phyloP scores from a whole-genome alignment of 805 yeast species.

The Nakazawaea holstii region DNA sequence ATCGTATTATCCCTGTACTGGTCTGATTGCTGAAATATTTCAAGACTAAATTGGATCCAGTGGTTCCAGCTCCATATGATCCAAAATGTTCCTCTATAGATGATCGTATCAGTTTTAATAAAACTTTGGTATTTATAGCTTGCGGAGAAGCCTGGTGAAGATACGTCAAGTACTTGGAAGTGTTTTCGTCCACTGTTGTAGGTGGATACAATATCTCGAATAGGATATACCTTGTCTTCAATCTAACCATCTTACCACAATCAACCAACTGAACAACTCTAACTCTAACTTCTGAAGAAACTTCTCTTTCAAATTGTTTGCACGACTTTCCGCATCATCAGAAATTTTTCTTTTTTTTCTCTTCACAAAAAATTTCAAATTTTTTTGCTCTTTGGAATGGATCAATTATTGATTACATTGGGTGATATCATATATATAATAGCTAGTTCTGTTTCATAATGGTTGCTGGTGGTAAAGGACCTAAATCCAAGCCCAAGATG shows the following conservation, averaged over 20 bases:
- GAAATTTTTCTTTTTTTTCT: no score
- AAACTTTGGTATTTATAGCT: slow-evolving; percentile 39
- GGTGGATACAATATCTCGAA: slow-evolving; percentile 74
- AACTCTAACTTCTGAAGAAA: no score
- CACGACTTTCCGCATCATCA: no score
- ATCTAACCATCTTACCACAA: slow-evolving; percentile 64
- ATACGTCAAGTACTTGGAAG: slow-evolving; percentile 30
- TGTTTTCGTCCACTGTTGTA: neutral
- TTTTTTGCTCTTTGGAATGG: no score
- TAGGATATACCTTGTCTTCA: slow-evolving; percentile 77
- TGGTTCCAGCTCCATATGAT: slow-evolving; percentile 67
- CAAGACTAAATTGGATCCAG: slow-evolving; percentile 52
- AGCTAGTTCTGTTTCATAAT: no score
- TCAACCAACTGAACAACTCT: neutral
- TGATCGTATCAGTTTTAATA: slow-evolving; percentile 49
- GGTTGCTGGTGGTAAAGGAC: slow-evolving; percentile 25
- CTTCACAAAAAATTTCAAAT: no score
- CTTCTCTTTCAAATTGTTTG: no score
- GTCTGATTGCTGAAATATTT: slow-evolving; percentile 81
- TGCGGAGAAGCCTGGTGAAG: slow-evolving; percentile 49
- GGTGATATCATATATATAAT: no score
- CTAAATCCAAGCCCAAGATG: slow-evolving; percentile 52
- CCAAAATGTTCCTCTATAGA: slow-evolving; percentile 67
- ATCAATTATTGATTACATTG: no score
- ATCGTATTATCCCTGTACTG: slow-evolving; percentile 78